Percentiles rank a stretch among this genome's conserved stretches.
These are phyloP conservation scores for Hawksworthiomyces lignivorus DNA, from an alignment of 2,329 filamentous ascomycete species.

Conservation along the genomic window DNA sequence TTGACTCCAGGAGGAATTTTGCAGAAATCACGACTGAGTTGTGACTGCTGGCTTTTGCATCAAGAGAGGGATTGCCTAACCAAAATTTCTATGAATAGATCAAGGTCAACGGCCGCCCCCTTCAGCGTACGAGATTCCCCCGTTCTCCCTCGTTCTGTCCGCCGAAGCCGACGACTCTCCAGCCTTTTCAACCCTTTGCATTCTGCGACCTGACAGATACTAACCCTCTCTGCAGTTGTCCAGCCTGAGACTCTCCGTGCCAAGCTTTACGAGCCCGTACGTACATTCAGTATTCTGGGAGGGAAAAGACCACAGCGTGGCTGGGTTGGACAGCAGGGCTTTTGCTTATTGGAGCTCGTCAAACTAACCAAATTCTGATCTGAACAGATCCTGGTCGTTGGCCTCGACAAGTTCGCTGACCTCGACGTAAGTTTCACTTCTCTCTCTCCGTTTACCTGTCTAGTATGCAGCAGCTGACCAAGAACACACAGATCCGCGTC, in stretches of 20 bases:
- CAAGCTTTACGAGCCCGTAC: slow-evolving; percentile 85
- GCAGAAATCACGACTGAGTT: no score
- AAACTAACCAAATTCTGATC: background rate
- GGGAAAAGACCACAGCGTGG: background rate
- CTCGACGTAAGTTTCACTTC: slow-evolving; percentile 52
- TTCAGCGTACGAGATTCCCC: slow-evolving; percentile 29
- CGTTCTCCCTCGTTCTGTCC: background rate
- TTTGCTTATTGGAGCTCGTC: no score
- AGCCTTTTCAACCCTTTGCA: no score
- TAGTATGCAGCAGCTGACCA: slow-evolving; percentile 4
- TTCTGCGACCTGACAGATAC: no score
- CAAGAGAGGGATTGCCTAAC: background rate
- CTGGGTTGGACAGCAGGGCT: no score
- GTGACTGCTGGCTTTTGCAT: no score
- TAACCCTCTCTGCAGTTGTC: slow-evolving; percentile 13
- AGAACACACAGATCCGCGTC: slow-evolving; percentile 62
- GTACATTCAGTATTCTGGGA: slow-evolving; percentile 1
- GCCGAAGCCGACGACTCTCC: no score
- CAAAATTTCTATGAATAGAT: slow-evolving; percentile 29
- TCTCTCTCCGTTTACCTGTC: background rate
- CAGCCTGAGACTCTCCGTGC: slow-evolving; percentile 17
- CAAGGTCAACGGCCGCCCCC: slow-evolving; percentile 97
- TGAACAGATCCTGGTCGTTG: slow-evolving; percentile 69
- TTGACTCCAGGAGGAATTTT: no score
- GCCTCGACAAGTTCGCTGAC: slow-evolving; percentile 65